Conservation (phyloP, 371 early-diverging fungal species). For the Mucor velutinosus region DNA sequence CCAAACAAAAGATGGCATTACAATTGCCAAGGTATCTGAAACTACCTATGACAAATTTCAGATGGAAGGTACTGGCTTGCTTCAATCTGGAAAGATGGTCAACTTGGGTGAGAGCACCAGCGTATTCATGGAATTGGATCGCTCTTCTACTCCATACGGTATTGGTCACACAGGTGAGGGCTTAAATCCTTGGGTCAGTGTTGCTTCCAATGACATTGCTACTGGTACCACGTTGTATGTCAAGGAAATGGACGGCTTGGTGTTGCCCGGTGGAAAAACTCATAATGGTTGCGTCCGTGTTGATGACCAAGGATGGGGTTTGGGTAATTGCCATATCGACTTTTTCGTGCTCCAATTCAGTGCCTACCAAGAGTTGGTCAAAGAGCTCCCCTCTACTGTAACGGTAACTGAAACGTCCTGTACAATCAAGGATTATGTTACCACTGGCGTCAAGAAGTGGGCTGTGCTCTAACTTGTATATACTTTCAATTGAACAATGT, state of each 20-base stretch:
- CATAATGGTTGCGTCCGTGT: constrained; percentile 56
- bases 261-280: constrained; percentile 37
- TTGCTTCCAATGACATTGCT: constrained; percentile 45
- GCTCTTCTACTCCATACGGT: constrained; percentile 17
- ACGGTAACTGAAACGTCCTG: constrained; percentile 11
- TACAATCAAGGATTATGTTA: constrained; percentile 17
- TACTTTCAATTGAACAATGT: neutral
- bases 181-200: constrained; percentile 43
- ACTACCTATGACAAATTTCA: constrained; percentile 32
- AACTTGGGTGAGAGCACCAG: constrained; percentile 17
- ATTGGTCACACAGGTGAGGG: constrained; percentile 20
- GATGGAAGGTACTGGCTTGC: constrained; percentile 31
- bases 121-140: constrained; percentile 13
- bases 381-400: constrained; percentile 15
- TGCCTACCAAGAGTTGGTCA: constrained; percentile 7
- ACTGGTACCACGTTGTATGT: constrained; percentile 50
- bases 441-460: constrained; percentile 16
- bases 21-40: constrained; percentile 24
- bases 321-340: constrained; percentile 46
- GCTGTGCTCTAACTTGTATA: constrained; percentile 13
- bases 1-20: constrained; percentile 15
- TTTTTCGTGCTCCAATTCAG: constrained; percentile 35
- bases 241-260: constrained; percentile 41
- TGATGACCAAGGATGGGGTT: constrained; percentile 53
- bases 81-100: constrained; percentile 25